A percentile compares a stretch with the other conserved stretches of the same genome.
Evolutionary conservation across 2,329 filamentous ascomycete genomes (phyloP).

Genomic region (Colletotrichum agaves): DNA sequence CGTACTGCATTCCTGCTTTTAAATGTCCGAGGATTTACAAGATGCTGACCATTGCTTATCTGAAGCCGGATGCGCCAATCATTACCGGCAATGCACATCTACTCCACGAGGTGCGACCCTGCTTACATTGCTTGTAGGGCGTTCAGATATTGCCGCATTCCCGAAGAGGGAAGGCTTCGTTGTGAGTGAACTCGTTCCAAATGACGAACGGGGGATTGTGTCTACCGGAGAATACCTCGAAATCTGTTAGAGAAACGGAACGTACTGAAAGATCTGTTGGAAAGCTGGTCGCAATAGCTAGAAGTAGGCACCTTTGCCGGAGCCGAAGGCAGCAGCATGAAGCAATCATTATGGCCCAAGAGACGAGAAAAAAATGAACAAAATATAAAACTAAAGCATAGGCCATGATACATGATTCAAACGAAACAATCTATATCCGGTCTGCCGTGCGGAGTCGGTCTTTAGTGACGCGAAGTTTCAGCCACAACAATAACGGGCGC

Average conservation of each 20-base stretch:
- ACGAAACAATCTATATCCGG: not conserved
- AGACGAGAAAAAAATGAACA: not conserved
- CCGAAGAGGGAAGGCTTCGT: no score
- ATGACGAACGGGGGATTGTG: no score
- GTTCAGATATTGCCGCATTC: no score
- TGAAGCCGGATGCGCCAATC: no score
- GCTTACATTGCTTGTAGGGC: no score
- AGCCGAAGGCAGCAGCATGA: not conserved
- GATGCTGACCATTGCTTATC: no score
- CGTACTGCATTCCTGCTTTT: no score
- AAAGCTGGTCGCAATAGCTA: not conserved
- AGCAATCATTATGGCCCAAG: not conserved
- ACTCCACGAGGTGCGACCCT: no score
- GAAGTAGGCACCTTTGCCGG: not conserved
- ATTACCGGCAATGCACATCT: no score
- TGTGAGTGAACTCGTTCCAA: no score
- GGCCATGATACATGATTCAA: not conserved
- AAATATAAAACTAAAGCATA: no score
- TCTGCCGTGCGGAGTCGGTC: conserved; percentile 3
- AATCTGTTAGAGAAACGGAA: not conserved
- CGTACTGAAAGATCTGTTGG: not conserved
- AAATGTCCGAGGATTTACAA: no score
- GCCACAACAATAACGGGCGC: not conserved
- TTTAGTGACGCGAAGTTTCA: conserved; percentile 1
- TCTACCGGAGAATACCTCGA: not conserved